Percentiles rank a stretch among this genome's conserved stretches.
These are phyloP conservation scores for Teunomyces stri DNA, from an alignment of 805 yeast species.

Conservation along the genomic window DNA sequence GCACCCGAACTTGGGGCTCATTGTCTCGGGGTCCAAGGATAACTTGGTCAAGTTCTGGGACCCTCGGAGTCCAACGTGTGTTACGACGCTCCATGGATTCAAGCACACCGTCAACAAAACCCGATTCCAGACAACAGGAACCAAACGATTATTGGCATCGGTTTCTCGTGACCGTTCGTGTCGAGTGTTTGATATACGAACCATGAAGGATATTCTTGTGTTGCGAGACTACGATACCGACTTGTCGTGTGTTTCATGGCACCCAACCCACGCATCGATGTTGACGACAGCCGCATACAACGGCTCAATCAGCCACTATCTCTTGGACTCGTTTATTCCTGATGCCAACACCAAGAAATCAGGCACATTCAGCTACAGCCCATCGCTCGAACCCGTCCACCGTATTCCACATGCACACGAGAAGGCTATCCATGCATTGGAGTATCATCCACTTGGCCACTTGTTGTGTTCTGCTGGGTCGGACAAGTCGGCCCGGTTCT, in stretches of 20 bases:
- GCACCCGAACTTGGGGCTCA: constrained; percentile 86
- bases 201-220: constrained; percentile 72
- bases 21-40: constrained; percentile 94
- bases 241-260: constrained; percentile 85
- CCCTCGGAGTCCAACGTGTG: constrained; percentile 74
- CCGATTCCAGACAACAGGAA: constrained; percentile 80
- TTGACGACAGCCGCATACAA: constrained; percentile 85
- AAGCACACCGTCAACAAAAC: constrained; percentile 91
- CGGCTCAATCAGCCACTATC: constrained; percentile 80
- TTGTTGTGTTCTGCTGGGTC: constrained; percentile 88
- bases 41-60: constrained; percentile 94
- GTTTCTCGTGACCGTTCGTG: constrained; percentile 87
- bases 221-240: constrained; percentile 82
- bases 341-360: constrained; percentile 19
- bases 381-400: constrained; percentile 44
- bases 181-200: constrained; percentile 81
- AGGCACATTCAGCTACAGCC: constrained; percentile 8
- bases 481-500: constrained; percentile 87
- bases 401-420: constrained; percentile 91
- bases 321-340: constrained; percentile 53
- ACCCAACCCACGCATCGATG: constrained; percentile 79
- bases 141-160: constrained; percentile 71
- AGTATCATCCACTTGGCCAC: constrained; percentile 94
- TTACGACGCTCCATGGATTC: constrained; percentile 84
- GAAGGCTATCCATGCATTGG: constrained; percentile 83